A percentile compares a stretch with the other conserved stretches of the same genome.
Evolutionary conservation across 805 yeast species (phyloP).

Genomic region (Metschnikowia orientalis): DNA sequence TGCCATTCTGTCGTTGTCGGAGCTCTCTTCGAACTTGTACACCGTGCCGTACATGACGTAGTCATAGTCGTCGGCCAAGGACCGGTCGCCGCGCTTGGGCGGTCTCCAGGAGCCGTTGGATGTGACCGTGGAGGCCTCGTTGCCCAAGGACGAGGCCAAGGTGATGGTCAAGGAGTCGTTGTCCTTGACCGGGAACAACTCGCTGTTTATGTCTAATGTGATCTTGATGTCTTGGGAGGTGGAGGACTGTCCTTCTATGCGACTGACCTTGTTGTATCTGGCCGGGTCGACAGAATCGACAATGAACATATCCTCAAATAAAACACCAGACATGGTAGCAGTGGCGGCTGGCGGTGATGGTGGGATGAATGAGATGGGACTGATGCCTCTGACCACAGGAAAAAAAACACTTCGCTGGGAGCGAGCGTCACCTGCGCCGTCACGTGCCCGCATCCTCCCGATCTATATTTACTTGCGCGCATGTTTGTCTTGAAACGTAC

Average conservation of each 20-base stretch:
- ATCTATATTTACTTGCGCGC: no score
- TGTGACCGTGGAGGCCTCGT: conserved; percentile 41
- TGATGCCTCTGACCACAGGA: no score
- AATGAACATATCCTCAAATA: conserved; percentile 90
- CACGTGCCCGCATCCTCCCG: no score
- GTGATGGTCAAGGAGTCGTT: conserved; percentile 82
- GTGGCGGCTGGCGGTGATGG: conserved; percentile 4
- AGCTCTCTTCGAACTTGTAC: conserved; percentile 89
- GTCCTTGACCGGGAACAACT: conserved; percentile 76
- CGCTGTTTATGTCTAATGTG: conserved; percentile 86
- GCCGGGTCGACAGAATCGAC: conserved; percentile 81
- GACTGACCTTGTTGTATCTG: conserved; percentile 86
- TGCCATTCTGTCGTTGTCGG: conserved; percentile 62
- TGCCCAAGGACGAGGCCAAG: conserved; percentile 69
- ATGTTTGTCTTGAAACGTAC: not conserved
- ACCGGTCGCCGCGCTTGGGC: conserved; percentile 76
- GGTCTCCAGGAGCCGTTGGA: conserved; percentile 74
- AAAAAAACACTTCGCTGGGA: conserved; percentile 4
- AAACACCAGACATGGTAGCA: conserved; percentile 48
- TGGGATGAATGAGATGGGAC: conserved; percentile 6
- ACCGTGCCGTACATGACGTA: conserved; percentile 98
- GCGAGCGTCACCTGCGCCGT: conserved; percentile 3
- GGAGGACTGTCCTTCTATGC: conserved; percentile 84
- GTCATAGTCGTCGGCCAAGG: conserved; percentile 94
- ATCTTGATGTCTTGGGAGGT: conserved; percentile 75